phyloP scores from a whole-genome alignment of 2,329 filamentous ascomycete genomes.

The Davidsoniella eucalypti region DNA sequence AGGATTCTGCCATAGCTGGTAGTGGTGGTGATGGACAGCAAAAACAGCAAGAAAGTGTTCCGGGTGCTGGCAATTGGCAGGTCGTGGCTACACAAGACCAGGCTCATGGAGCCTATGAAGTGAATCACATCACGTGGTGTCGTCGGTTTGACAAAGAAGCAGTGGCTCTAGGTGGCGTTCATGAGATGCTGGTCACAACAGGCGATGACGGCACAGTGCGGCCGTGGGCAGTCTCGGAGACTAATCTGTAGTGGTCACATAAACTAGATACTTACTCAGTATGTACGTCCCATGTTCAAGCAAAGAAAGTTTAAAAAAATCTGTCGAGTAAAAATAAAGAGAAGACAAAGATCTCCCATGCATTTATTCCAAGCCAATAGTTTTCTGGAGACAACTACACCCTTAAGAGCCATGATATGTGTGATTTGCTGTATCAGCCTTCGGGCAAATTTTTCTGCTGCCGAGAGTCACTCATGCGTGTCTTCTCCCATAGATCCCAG shows the following conservation, averaged over 20 bases:
- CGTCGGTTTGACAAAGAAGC: constrained; percentile 51
- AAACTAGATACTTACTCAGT: not conserved
- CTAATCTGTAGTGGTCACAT: too few relatives aligned
- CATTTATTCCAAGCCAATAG: not conserved
- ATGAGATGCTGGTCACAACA: constrained; percentile 80
- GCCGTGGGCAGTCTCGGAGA: constrained; percentile 50
- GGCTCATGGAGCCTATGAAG: constrained; percentile 81
- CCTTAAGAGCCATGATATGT: too few relatives aligned
- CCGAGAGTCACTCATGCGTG: too few relatives aligned
- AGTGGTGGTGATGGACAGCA: not conserved
- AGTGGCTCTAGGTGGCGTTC: constrained; percentile 33
- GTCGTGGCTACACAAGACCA: constrained; percentile 52
- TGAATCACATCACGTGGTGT: constrained; percentile 88
- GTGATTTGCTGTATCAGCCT: too few relatives aligned
- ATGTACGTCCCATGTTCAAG: not conserved
- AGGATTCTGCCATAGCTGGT: not conserved
- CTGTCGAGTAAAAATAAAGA: too few relatives aligned
- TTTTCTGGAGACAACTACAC: too few relatives aligned
- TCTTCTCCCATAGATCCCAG: too few relatives aligned
- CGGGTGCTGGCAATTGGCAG: constrained; percentile 44
- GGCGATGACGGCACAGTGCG: constrained; percentile 83
- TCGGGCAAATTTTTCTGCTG: too few relatives aligned
- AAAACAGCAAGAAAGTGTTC: not conserved
- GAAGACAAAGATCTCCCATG: too few relatives aligned
- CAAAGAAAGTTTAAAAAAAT: not conserved